Evolutionary conservation across 441 rosid species (phyloP), one percentile per base, ranked within the genome.

Genomic region (Aquilaria agallochum): DNA sequence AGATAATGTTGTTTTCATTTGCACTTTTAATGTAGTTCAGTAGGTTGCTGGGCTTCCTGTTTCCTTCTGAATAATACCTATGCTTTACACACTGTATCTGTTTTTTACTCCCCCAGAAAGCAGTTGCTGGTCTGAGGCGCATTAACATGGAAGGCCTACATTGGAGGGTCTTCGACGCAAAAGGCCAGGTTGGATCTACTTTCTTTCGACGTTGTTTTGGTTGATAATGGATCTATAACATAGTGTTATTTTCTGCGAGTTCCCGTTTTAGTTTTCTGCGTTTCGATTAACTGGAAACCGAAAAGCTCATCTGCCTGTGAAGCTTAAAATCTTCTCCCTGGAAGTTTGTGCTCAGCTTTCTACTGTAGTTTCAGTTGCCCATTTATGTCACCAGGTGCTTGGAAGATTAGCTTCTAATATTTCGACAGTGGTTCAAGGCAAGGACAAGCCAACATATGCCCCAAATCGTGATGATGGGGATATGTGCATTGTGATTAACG

Each of bases 131-230:
- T 48, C 75, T 96, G 59, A 86, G 79, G 79, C 90, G 97, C 61
- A 96, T 93, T 70, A 78, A 89, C 76, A 80, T 96, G 50, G 99
- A 92, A 58, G 99, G 99, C 62, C 82, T 92, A 62, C 79, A 96
- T 9, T 93, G 98, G 98, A 83, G 85, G 71, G 97, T 96, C 6
- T 96, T 93, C 67, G 99, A 93, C 89, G 98, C 99, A 53, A 90
- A 85, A 77, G 97, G 92, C 81, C 96, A 96, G 93, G 99, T 95
- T 76, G 58, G 60, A 44, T 46, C 12, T 4, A 47, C 13, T 9
- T 44, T 53, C 42, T 44, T 63, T 63, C 2, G 0, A 46, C 54
- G 31, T 42, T 46, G 8, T 36, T 36, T 36, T 50, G 27, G 54
- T 50, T 50, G 54, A 8, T n/a, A 6, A n/a, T 10, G 54, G 15